These are phyloP conservation scores for Arxiozyma heterogenica DNA, from an alignment of 1,139 yeast species.

Conservation along the genomic window DNA sequence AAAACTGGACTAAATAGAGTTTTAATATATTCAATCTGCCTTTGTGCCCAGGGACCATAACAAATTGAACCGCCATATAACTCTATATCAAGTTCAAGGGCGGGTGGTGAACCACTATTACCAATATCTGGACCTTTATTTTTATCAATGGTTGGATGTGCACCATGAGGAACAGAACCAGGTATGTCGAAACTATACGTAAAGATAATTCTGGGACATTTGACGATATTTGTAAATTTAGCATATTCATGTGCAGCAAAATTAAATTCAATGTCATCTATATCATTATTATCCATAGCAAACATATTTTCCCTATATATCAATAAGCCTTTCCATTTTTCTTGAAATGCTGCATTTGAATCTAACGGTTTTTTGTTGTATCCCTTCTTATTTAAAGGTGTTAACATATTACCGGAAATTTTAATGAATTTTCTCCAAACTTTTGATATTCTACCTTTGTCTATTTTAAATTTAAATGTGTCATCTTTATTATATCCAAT, in stretches of 20 bases:
- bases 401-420: slow-evolving; percentile 10
- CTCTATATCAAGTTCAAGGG: slow-evolving; percentile 53
- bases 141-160: slow-evolving; percentile 25
- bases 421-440: slow-evolving; percentile 18
- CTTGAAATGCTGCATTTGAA: slow-evolving; percentile 36
- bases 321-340: slow-evolving; percentile 39
- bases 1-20: slow-evolving; percentile 58
- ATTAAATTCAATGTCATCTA: slow-evolving; percentile 24
- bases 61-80: slow-evolving; percentile 58
- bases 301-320: slow-evolving; percentile 30
- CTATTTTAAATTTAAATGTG: slow-evolving; percentile 17
- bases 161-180: slow-evolving; percentile 45
- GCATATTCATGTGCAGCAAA: slow-evolving; percentile 61
- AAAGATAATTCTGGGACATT: slow-evolving; percentile 47
- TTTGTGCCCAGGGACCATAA: slow-evolving; percentile 95
- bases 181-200: slow-evolving; percentile 63
- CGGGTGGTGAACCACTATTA: slow-evolving; percentile 51
- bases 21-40: slow-evolving; percentile 64
- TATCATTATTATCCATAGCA: slow-evolving; percentile 19
- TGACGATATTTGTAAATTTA: slow-evolving; percentile 64
- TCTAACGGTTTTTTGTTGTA: slow-evolving; percentile 14
- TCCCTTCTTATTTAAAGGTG: slow-evolving; percentile 10
- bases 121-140: slow-evolving; percentile 44
- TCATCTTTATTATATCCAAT: slow-evolving; percentile 39
- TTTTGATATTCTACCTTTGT: slow-evolving; percentile 16